phyloP scores from a whole-genome alignment of 306 rosid genomes.

The Astragalus membranaceus region DNA sequence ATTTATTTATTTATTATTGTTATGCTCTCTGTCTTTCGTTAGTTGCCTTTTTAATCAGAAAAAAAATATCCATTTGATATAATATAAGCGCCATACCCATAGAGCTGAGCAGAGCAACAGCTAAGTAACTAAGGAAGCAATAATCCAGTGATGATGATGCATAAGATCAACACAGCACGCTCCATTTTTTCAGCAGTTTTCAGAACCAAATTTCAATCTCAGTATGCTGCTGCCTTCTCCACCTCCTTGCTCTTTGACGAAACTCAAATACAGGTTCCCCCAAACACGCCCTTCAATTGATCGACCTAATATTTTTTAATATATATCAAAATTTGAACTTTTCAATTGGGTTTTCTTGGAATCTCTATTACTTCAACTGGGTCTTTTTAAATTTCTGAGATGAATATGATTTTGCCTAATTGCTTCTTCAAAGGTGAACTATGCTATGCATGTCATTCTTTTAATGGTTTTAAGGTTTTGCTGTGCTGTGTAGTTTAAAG shows the following conservation, averaged over 20 bases:
- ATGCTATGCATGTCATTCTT: background rate
- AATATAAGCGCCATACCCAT: background rate
- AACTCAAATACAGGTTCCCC: constrained; percentile 77
- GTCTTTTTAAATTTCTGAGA: background rate
- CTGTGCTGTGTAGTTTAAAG: constrained; percentile 63
- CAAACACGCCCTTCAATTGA: background rate
- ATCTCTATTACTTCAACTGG: background rate
- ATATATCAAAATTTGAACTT: background rate
- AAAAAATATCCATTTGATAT: too few species aligned
- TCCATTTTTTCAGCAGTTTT: constrained; percentile 28
- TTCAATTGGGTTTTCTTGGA: background rate
- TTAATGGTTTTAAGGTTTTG: constrained; percentile 6
- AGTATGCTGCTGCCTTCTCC: constrained; percentile 54
- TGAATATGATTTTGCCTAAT: background rate
- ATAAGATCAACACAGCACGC: constrained; percentile 42
- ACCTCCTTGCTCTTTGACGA: constrained; percentile 81
- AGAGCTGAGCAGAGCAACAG: too few species aligned
- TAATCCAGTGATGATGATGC: constrained; percentile 30
- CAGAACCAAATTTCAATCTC: constrained; percentile 23
- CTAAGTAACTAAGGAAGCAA: background rate
- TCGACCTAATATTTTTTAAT: background rate
- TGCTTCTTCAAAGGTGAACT: background rate
- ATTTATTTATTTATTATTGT: too few species aligned
- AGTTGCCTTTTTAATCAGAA: too few species aligned
- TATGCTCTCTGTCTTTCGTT: too few species aligned